A percentile compares a stretch with the other conserved stretches of the same genome.
Evolutionary conservation across 2,329 filamentous ascomycete genomes (phyloP).

Genomic region (Pseudogymnoascus sp.): DNA sequence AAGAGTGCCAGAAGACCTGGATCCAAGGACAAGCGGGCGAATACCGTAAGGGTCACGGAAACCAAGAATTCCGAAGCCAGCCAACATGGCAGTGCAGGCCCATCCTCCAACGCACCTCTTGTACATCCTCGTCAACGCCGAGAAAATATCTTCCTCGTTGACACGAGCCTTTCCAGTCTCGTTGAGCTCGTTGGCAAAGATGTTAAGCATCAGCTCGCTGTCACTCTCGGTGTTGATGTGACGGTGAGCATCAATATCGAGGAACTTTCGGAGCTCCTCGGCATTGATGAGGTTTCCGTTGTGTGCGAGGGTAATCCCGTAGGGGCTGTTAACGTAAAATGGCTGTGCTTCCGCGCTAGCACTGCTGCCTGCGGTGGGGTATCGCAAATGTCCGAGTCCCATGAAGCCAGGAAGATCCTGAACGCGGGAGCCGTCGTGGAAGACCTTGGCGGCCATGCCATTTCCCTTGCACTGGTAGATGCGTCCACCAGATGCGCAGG

Average conservation of each 20-base stretch:
- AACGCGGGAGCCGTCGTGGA: conserved; percentile 68
- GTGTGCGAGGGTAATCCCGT: conserved; percentile 72
- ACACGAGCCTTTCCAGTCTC: conserved; percentile 75
- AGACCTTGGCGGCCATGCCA: conserved; percentile 79
- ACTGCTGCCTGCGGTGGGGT: conserved; percentile 81
- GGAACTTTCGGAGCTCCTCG: conserved; percentile 52
- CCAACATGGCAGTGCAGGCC: conserved; percentile 75
- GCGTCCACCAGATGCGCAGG: conserved; percentile 64
- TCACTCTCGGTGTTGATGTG: conserved; percentile 74
- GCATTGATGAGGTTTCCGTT: conserved; percentile 87
- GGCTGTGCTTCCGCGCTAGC: conserved; percentile 82
- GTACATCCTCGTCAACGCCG: conserved; percentile 64
- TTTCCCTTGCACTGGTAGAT: conserved; percentile 88
- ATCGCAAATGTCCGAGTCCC: conserved; percentile 79
- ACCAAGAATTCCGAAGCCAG: conserved; percentile 70
- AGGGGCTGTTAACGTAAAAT: conserved; percentile 84
- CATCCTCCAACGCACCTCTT: conserved; percentile 64
- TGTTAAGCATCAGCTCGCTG: conserved; percentile 79
- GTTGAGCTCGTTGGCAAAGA: conserved; percentile 76
- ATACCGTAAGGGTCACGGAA: conserved; percentile 78
- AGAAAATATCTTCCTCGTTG: conserved; percentile 71
- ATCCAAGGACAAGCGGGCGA: conserved; percentile 72
- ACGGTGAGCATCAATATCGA: conserved; percentile 31
- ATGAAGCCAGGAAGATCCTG: conserved; percentile 74
- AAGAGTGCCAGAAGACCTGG: conserved; percentile 56